Percentiles rank a stretch among this genome's conserved stretches.
Evolutionary conservation across 768 basidiomycete genomes (phyloP).

Genomic region (Tubosaeta sp.): DNA sequence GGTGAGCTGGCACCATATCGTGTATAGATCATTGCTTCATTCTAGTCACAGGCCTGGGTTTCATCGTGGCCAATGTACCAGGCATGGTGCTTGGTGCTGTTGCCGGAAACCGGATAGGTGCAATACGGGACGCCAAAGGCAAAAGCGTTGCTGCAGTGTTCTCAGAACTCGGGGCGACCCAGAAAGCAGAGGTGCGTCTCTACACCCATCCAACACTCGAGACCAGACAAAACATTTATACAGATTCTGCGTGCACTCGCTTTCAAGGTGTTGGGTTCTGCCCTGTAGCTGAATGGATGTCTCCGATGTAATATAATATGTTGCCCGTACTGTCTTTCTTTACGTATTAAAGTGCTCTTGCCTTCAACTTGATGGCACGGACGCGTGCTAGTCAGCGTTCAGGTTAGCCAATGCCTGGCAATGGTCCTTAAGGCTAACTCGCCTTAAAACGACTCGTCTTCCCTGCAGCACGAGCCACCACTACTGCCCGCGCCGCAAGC

Average conservation of each 20-base stretch:
- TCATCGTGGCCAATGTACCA: conserved; percentile 72
- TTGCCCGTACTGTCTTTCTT: conserved; percentile 1
- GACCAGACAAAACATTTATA: background rate
- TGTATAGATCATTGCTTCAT: conserved; percentile 32
- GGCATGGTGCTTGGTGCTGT: conserved; percentile 82
- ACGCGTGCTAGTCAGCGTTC: conserved; percentile 1
- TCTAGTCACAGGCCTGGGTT: conserved; percentile 29
- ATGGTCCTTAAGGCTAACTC: background rate
- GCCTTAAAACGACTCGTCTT: conserved; percentile 4
- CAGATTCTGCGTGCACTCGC: conserved; percentile 81
- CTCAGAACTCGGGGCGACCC: conserved; percentile 61
- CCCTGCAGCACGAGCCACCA: conserved; percentile 10
- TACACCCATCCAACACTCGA: background rate
- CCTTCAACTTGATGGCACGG: conserved; percentile 9
- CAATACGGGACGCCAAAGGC: conserved; percentile 90
- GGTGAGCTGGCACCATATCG: conserved; percentile 29
- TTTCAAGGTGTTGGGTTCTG: conserved; percentile 75
- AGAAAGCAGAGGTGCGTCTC: conserved; percentile 79
- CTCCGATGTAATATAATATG: background rate
- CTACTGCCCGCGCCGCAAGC: conserved; percentile 10
- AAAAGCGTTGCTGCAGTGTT: conserved; percentile 92
- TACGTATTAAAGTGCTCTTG: background rate
- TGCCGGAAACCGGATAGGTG: conserved; percentile 88
- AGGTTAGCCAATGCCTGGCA: conserved; percentile 13
- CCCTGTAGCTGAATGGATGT: conserved; percentile 29